phyloP scores from a whole-genome alignment of 1,139 yeast species.

The Blastobotrys persicus region DNA sequence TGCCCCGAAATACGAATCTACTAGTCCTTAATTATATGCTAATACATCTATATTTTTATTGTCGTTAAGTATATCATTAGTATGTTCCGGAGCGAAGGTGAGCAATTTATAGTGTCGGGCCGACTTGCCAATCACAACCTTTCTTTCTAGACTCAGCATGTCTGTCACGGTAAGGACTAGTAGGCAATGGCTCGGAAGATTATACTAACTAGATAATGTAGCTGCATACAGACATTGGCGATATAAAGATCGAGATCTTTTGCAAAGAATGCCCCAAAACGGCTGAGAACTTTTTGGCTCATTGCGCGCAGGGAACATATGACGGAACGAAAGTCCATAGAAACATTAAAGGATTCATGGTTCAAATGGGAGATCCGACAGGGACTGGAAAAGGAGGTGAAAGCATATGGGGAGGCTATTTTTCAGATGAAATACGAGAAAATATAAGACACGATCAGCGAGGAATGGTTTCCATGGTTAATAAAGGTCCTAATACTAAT shows the following conservation, averaged over 20 bases:
- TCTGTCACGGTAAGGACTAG: constrained; percentile 13
- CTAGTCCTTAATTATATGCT: constrained; percentile 30
- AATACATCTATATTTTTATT: no score
- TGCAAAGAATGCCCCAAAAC: constrained; percentile 43
- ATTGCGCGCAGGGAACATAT: constrained; percentile 49
- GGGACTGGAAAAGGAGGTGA: constrained; percentile 54
- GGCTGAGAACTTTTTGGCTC: constrained; percentile 47
- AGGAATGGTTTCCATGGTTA: constrained; percentile 48
- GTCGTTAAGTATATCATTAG: no score
- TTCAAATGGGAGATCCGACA: constrained; percentile 52
- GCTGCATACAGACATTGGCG: constrained; percentile 44
- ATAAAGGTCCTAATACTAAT: constrained; percentile 45
- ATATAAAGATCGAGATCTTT: constrained; percentile 41
- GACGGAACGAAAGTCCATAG: constrained; percentile 43
- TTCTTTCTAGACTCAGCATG: no score
- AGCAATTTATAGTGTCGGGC: no score
- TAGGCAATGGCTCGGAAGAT: neutral
- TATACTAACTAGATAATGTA: neutral
- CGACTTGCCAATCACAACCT: no score
- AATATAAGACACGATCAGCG: constrained; percentile 43
- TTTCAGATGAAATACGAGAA: constrained; percentile 49
- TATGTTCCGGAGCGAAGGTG: neutral
- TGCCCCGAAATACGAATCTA: constrained; percentile 38
- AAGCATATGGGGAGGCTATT: constrained; percentile 49
- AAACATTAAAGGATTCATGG: constrained; percentile 46